Evolutionary conservation across 345 rosid genomes (phyloP).

Genomic region (Brassica napus): DNA sequence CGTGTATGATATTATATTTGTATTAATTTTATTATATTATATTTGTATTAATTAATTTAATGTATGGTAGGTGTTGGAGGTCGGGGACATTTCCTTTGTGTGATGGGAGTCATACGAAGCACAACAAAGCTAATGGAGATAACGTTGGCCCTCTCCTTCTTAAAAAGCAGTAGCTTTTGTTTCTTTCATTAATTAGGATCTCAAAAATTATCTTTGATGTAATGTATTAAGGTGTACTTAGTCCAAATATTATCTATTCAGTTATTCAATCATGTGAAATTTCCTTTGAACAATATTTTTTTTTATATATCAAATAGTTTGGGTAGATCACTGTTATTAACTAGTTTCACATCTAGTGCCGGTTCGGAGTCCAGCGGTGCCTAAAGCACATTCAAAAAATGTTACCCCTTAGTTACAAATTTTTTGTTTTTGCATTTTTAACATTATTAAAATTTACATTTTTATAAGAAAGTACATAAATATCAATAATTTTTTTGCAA

Average conservation of each 20-base stretch:
- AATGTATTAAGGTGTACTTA: not conserved
- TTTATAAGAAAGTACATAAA: too few species aligned
- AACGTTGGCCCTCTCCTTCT: constrained; percentile 54
- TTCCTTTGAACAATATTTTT: not conserved
- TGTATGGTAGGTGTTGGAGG: constrained; percentile 73
- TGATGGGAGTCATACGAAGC: constrained; percentile 92
- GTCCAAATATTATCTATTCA: not conserved
- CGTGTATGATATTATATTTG: not conserved
- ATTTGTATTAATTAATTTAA: not conserved
- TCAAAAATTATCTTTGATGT: not conserved
- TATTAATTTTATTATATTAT: not conserved
- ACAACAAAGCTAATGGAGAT: constrained; percentile 93
- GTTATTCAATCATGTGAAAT: not conserved
- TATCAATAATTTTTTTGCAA: too few species aligned
- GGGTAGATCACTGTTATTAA: not conserved
- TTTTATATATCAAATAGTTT: not conserved
- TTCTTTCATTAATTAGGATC: not conserved
- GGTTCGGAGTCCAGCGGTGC: too few species aligned
- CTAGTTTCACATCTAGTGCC: not conserved
- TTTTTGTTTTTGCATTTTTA: too few species aligned
- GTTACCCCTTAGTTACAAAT: too few species aligned
- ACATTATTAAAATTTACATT: too few species aligned
- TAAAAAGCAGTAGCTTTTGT: constrained; percentile 33
- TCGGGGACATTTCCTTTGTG: constrained; percentile 88
- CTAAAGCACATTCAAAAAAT: too few species aligned